These are phyloP conservation scores for Nannizziopsis barbatae DNA, from an alignment of 2,329 filamentous ascomycete genomes.

Conservation along the genomic window DNA sequence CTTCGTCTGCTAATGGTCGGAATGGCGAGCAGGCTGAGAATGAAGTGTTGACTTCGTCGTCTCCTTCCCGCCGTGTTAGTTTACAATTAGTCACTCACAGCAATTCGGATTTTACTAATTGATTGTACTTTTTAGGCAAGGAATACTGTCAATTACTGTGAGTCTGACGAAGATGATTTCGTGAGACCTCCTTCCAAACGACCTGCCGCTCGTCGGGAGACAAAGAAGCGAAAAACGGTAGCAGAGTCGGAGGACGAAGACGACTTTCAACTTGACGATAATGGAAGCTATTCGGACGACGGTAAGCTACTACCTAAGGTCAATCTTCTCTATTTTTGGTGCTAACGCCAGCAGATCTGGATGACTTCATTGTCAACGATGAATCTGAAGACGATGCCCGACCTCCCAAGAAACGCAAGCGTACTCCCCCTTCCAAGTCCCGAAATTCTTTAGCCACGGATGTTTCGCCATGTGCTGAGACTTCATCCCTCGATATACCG, in stretches of 20 bases:
- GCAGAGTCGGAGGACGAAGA: constrained; percentile 59
- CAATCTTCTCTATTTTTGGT: background rate
- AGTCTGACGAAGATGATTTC: constrained; percentile 69
- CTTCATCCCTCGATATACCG: constrained; percentile 45
- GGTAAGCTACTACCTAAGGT: constrained; percentile 31
- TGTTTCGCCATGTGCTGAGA: constrained; percentile 41
- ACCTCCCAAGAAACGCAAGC: constrained; percentile 61
- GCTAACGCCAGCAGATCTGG: constrained; percentile 50
- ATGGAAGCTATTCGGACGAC: constrained; percentile 41
- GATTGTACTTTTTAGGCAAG: constrained; percentile 39
- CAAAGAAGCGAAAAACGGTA: constrained; percentile 51
- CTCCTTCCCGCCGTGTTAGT: constrained; percentile 67
- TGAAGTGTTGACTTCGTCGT: constrained; percentile 45
- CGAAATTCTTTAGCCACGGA: constrained; percentile 24
- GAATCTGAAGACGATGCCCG: constrained; percentile 66
- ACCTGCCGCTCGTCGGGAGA: constrained; percentile 34
- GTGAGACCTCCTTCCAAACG: constrained; percentile 44
- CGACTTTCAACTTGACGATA: constrained; percentile 51
- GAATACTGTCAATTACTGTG: constrained; percentile 62
- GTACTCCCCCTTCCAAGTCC: constrained; percentile 40
- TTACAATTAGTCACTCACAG: background rate
- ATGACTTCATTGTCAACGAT: constrained; percentile 78
- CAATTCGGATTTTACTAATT: background rate
- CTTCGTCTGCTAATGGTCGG: constrained; percentile 35
- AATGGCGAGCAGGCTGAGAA: constrained; percentile 34